A percentile compares a stretch with the other conserved stretches of the same genome.
phyloP scores from a whole-genome alignment of 192 early-diverging fungal genomes.

The Pecoramyces ruminantium region DNA sequence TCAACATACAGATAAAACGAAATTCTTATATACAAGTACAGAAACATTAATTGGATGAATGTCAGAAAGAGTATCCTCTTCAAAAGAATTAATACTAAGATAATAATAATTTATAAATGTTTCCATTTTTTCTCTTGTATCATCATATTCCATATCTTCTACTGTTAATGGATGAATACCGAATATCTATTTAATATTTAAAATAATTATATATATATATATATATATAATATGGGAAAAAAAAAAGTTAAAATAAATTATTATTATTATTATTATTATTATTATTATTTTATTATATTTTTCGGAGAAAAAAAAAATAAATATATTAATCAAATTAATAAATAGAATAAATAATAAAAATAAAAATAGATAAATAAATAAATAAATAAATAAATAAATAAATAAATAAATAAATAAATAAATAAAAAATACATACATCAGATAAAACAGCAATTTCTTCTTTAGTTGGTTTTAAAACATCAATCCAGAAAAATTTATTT shows the following conservation, averaged over 20 bases:
- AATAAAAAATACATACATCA: conserved; percentile 10
- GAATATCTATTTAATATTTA: conserved; percentile 29
- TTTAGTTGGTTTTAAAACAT: conserved; percentile 39
- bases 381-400: too few species aligned
- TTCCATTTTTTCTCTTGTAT: conserved; percentile 5
- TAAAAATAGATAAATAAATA: neutral
- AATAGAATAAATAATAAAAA: neutral
- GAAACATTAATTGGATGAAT: conserved; percentile 2
- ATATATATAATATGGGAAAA: too few species aligned
- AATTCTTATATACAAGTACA: conserved; percentile 20
- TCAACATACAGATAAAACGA: conserved; percentile 50
- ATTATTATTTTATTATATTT: too few species aligned
- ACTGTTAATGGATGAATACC: conserved; percentile 74
- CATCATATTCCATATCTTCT: conserved; percentile 24
- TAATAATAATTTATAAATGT: conserved; percentile 7
- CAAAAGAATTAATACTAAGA: conserved; percentile 26
- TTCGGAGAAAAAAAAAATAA: too few species aligned
- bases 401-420: neutral
- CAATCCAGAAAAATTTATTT: conserved; percentile 36
- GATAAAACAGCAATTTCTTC: conserved; percentile 39
- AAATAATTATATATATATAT: neutral
- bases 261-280: too few species aligned
- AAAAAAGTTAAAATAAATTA: too few species aligned
- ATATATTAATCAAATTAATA: neutral
- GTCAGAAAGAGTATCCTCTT: conserved; percentile 15